A percentile compares a stretch with the other conserved stretches of the same genome.
Evolutionary conservation across 2,329 filamentous ascomycete species (phyloP).

Genomic region (Sphaceloma murrayae): DNA sequence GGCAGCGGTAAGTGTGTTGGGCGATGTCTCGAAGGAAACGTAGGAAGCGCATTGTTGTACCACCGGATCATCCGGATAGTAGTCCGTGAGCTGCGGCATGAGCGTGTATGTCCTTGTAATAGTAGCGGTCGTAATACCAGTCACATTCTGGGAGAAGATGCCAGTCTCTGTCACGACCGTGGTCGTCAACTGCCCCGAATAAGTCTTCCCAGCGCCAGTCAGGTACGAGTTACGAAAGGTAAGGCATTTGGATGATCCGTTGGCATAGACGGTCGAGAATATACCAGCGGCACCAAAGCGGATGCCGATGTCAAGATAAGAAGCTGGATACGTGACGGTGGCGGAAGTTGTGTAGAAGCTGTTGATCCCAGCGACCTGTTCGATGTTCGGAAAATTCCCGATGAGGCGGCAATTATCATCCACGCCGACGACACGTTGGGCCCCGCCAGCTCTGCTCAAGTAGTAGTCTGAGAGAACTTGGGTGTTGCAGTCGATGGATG

Average conservation of each 20-base stretch:
- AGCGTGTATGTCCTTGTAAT: not conserved
- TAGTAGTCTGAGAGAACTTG: slow-evolving; percentile 10
- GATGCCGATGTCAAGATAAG: slow-evolving; percentile 4
- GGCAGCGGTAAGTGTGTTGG: slow-evolving; percentile 5
- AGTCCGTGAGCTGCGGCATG: slow-evolving; percentile 4
- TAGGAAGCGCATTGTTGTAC: slow-evolving; percentile 2
- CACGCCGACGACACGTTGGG: slow-evolving; percentile 1
- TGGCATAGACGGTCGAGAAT: not conserved
- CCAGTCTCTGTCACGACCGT: not conserved
- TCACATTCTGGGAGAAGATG: not conserved
- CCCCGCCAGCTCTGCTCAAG: not conserved
- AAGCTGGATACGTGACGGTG: slow-evolving; percentile 3
- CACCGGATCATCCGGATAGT: slow-evolving; percentile 2
- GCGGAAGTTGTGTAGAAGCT: slow-evolving; percentile 5
- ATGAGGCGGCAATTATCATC: slow-evolving; percentile 6
- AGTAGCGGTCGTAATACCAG: not conserved
- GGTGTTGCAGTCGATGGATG: slow-evolving; percentile 8
- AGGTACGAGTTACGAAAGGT: slow-evolving; percentile 7
- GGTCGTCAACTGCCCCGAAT: not conserved
- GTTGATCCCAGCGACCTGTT: slow-evolving; percentile 5
- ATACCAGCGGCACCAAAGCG: slow-evolving; percentile 9
- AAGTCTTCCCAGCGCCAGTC: not conserved
- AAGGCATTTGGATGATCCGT: slow-evolving; percentile 2
- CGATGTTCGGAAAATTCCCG: slow-evolving; percentile 7
- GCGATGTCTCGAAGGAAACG: slow-evolving; percentile 9